phyloP scores from a whole-genome alignment of 2,329 filamentous ascomycete species.

The Aspergillus sp. region DNA sequence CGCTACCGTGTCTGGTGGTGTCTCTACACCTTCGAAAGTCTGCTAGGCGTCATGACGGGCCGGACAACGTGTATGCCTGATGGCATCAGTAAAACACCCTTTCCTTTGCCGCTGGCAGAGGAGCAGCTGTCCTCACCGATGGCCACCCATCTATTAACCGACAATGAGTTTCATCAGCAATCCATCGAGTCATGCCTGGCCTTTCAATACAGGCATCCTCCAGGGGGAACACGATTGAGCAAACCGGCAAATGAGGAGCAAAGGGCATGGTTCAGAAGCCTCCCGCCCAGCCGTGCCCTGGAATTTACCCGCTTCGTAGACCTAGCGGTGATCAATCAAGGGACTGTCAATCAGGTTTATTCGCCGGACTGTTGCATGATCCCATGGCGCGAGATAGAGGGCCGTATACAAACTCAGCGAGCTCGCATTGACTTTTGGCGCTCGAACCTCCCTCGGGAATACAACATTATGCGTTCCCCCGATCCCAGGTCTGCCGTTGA shows the following conservation, averaged over 20 bases:
- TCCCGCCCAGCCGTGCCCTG: background rate
- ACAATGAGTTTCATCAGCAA: background rate
- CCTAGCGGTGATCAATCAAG: background rate
- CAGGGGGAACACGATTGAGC: background rate
- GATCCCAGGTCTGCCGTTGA: background rate
- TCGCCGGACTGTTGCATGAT: background rate
- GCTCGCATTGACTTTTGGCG: background rate
- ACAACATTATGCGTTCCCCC: background rate
- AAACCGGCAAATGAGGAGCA: background rate
- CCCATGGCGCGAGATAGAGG: background rate
- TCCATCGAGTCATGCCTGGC: background rate
- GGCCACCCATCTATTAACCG: background rate
- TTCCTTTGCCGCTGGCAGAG: background rate
- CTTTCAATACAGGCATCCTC: background rate
- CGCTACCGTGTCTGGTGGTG: conserved; percentile 44
- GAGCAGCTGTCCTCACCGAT: background rate
- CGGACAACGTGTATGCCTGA: background rate
- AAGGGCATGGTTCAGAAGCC: background rate
- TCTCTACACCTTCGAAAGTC: conserved; percentile 24
- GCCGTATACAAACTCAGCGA: background rate
- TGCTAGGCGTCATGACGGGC: background rate
- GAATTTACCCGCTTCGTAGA: background rate
- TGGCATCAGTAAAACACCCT: background rate
- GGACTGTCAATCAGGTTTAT: background rate
- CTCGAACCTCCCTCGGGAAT: background rate